These are phyloP conservation scores for Ophiocordyceps sinensis DNA, from an alignment of 2,329 filamentous ascomycete species.

Conservation along the genomic window DNA sequence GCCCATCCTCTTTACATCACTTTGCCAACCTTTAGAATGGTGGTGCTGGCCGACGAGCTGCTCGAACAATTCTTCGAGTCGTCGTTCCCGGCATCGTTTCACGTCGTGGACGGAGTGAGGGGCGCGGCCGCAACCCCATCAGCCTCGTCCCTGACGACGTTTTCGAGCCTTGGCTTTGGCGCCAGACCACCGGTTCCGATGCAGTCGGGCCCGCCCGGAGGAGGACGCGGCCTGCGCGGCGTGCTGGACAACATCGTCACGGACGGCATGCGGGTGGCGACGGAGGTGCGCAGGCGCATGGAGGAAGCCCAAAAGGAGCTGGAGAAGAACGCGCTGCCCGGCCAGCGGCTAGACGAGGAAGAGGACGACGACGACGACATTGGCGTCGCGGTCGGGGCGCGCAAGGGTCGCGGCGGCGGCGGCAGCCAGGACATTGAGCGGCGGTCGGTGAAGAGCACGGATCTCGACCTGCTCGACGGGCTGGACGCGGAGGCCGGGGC, in stretches of 20 bases:
- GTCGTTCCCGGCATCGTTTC: conserved; percentile 86
- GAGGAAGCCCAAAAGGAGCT: conserved; percentile 89
- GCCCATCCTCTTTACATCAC: conserved; percentile 91
- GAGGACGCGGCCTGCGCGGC: conserved; percentile 65
- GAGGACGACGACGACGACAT: conserved; percentile 51
- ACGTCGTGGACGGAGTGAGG: conserved; percentile 53
- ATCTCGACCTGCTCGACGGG: conserved; percentile 58
- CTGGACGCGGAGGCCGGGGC: conserved; percentile 56
- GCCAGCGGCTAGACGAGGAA: conserved; percentile 52
- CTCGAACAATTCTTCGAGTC: conserved; percentile 96
- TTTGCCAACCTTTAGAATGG: conserved; percentile 95
- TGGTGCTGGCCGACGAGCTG: conserved; percentile 87
- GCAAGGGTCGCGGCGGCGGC: conserved; percentile 15
- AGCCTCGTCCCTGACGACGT: conserved; percentile 65
- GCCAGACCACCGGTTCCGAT: conserved; percentile 23
- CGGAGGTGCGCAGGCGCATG: conserved; percentile 82
- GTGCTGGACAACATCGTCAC: conserved; percentile 96
- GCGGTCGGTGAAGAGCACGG: conserved; percentile 49
- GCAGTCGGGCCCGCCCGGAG: conserved; percentile 25
- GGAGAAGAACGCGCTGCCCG: conserved; percentile 62
- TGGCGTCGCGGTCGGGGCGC: conserved; percentile 27
- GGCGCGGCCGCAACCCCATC: conserved; percentile 14
- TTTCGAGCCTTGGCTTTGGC: conserved; percentile 55
- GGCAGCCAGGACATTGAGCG: conserved; percentile 42
- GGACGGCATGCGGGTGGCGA: conserved; percentile 91